Percentiles rank a stretch among this genome's conserved stretches.
Conservation (phyloP, 805 yeast species). For the Yarrowia bubula region DNA sequence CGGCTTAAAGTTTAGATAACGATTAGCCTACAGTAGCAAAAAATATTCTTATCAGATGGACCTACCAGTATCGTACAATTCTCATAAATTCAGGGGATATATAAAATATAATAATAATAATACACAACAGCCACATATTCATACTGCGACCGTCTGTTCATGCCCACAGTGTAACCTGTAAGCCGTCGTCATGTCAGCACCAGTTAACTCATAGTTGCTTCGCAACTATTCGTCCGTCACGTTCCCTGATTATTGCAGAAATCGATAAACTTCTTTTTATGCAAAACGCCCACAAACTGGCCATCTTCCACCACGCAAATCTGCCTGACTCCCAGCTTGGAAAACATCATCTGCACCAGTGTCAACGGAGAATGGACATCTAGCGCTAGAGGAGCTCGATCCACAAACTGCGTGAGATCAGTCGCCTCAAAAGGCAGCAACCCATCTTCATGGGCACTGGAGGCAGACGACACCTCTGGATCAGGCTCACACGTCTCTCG, state of each 20-base stretch:
- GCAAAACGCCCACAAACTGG: slow-evolving; percentile 50
- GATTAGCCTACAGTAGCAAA: no score
- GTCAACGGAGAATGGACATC: slow-evolving; percentile 50
- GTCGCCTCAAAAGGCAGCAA: slow-evolving; percentile 35
- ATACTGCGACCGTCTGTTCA: no score
- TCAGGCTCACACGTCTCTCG: slow-evolving; percentile 13
- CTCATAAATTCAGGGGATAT: no score
- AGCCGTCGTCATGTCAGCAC: no score
- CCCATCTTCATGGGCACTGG: slow-evolving; percentile 3
- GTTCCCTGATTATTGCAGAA: slow-evolving; percentile 36
- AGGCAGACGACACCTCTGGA: not conserved
- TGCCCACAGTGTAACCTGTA: no score
- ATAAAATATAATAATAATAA: no score
- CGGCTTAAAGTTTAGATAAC: no score
- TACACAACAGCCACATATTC: no score
- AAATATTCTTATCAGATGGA: no score
- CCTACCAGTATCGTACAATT: no score
- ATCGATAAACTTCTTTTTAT: slow-evolving; percentile 54
- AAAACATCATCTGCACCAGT: slow-evolving; percentile 52
- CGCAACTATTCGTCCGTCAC: not conserved
- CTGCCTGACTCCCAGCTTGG: slow-evolving; percentile 50
- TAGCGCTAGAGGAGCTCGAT: slow-evolving; percentile 48
- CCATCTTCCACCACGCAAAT: slow-evolving; percentile 51
- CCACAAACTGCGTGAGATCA: slow-evolving; percentile 46
- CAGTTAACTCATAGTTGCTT: no score